phyloP scores from a whole-genome alignment of 176 grass and related monocot species.

The Cenchrus fungigraminus region DNA sequence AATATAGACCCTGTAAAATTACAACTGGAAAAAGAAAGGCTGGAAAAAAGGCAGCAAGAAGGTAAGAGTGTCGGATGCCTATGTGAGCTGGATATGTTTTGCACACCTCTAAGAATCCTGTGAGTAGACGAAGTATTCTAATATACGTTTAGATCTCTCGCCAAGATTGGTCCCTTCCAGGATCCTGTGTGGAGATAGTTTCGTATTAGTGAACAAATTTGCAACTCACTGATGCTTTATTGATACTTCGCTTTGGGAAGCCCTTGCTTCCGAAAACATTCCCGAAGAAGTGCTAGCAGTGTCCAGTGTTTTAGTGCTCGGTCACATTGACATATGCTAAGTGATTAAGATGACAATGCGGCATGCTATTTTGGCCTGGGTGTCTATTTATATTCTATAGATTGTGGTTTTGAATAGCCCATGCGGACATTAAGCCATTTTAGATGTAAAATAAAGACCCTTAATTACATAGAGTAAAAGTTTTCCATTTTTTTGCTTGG shows the following conservation, averaged over 20 bases:
- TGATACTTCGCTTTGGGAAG: neutral
- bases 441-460: neutral
- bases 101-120: neutral
- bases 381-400: neutral
- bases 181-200: neutral
- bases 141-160: conserved; percentile 2
- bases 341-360: neutral
- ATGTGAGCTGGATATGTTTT: neutral
- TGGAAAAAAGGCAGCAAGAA: conserved; percentile 85
- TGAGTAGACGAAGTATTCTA: neutral
- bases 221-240: neutral
- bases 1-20: conserved; percentile 75
- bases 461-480: neutral
- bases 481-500: neutral
- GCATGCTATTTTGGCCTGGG: conserved; percentile 1
- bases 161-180: neutral
- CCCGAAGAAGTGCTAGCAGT: conserved; percentile 6
- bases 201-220: neutral
- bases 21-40: conserved; percentile 72
- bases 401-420: neutral
- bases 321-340: neutral
- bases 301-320: neutral
- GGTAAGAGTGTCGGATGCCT: conserved; percentile 38
- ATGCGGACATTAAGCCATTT: neutral
- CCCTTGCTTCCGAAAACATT: neutral